Conservation (phyloP, 2,329 filamentous ascomycete species). For the Onygenales sp. region DNA sequence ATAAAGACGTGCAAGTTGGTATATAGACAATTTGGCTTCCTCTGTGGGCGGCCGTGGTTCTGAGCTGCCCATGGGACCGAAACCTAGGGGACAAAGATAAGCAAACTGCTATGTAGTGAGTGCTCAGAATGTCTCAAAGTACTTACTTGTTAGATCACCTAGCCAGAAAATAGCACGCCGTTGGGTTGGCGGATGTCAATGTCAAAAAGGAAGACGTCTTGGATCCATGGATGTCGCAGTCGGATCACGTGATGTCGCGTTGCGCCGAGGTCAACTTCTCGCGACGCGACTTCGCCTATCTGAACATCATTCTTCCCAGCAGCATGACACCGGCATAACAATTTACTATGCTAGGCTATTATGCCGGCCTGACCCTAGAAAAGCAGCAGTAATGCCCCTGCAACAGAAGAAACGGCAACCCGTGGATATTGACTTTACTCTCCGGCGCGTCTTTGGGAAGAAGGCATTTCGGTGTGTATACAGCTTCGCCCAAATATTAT, state of each 20-base stretch:
- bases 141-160: too few relatives aligned
- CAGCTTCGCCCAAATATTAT: neutral
- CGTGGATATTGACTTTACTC: conserved; percentile 62
- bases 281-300: neutral
- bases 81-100: too few relatives aligned
- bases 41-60: neutral
- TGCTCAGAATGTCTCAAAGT: too few relatives aligned
- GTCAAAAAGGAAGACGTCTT: neutral
- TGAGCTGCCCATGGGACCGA: too few relatives aligned
- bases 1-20: neutral
- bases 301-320: neutral
- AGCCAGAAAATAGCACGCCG: too few relatives aligned
- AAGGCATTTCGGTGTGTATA: conserved; percentile 54
- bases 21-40: neutral
- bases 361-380: neutral
- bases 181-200: too few relatives aligned
- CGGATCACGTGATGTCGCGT: conserved; percentile 21
- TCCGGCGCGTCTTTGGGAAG: conserved; percentile 65
- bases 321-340: neutral
- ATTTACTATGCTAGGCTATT: neutral
- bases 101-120: too few relatives aligned
- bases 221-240: neutral
- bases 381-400: conserved; percentile 19
- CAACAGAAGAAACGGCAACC: conserved; percentile 18
- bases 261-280: neutral